These are phyloP conservation scores for Acer campestre DNA, from an alignment of 345 rosid genomes.

Conservation along the genomic window DNA sequence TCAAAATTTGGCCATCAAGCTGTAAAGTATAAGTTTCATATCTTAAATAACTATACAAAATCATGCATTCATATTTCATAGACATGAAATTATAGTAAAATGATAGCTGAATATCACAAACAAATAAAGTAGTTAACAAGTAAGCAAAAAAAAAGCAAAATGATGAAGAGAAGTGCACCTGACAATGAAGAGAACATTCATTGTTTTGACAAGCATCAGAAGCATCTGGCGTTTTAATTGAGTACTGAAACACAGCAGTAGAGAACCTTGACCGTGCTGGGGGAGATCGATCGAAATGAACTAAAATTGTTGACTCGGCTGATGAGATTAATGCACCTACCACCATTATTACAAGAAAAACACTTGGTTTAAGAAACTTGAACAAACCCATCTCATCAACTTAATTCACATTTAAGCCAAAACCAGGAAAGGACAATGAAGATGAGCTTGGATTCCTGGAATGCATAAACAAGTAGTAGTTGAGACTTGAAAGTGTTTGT, in stretches of 20 bases:
- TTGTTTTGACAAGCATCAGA: conserved; percentile 38
- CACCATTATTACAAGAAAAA: conserved; percentile 26
- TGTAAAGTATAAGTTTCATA: conserved; percentile 26
- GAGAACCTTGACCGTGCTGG: conserved; percentile 39
- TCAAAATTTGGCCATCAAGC: conserved; percentile 48
- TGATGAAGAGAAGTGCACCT: conserved; percentile 33
- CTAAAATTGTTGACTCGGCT: conserved; percentile 29
- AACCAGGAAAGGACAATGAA: conserved; percentile 9
- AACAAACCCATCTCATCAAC: conserved; percentile 32
- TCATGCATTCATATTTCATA: not conserved
- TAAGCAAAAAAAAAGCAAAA: not conserved
- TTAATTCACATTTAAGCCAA: conserved; percentile 34
- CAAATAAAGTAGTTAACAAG: not conserved
- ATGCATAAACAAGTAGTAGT: conserved; percentile 10
- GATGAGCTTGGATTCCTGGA: not conserved
- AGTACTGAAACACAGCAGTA: conserved; percentile 42
- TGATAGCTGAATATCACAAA: not conserved
- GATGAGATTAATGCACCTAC: conserved; percentile 31
- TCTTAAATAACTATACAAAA: not conserved
- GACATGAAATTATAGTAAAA: not conserved
- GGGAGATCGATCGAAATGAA: conserved; percentile 43
- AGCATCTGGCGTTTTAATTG: conserved; percentile 33
- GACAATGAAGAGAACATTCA: conserved; percentile 36
- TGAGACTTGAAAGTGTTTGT: conserved; percentile 12
- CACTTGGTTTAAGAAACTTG: conserved; percentile 20